A percentile compares a stretch with the other conserved stretches of the same genome.
Evolutionary conservation across 1,139 yeast species (phyloP).

Genomic region (Hemisphaericaspora subhashii): DNA sequence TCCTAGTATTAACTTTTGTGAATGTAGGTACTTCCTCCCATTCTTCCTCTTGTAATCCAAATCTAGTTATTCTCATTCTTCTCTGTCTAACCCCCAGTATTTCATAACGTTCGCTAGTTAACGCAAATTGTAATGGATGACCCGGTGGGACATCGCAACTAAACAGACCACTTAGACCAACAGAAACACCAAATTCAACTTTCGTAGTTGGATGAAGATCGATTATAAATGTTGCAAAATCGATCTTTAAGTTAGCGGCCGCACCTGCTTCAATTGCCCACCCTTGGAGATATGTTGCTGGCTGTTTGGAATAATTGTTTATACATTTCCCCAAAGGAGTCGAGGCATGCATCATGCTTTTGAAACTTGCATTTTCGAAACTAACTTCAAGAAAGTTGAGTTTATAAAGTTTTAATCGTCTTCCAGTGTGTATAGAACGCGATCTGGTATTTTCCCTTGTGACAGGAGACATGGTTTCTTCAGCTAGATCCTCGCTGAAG

Average conservation of each 20-base stretch:
- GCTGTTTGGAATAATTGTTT: slow-evolving; percentile 11
- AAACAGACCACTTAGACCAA: slow-evolving; percentile 20
- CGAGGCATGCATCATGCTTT: background rate
- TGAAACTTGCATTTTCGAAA: slow-evolving; percentile 2
- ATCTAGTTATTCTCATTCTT: slow-evolving; percentile 13
- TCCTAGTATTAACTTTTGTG: slow-evolving; percentile 14
- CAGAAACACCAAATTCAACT: slow-evolving; percentile 13
- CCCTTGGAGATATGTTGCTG: slow-evolving; percentile 23
- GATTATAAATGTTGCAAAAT: slow-evolving; percentile 16
- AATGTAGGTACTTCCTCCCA: slow-evolving; percentile 19
- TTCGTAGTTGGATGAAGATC: slow-evolving; percentile 18
- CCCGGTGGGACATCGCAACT: slow-evolving; percentile 23
- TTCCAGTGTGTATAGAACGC: background rate
- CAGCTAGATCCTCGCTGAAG: slow-evolving; percentile 7
- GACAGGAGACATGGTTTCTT: slow-evolving; percentile 2
- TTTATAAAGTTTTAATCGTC: background rate
- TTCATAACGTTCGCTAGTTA: slow-evolving; percentile 16
- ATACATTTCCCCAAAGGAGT: slow-evolving; percentile 12
- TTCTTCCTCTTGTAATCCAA: slow-evolving; percentile 16
- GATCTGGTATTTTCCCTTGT: background rate
- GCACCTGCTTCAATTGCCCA: slow-evolving; percentile 22
- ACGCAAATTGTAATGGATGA: slow-evolving; percentile 24
- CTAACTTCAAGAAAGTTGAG: slow-evolving; percentile 5
- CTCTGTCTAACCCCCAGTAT: slow-evolving; percentile 19
- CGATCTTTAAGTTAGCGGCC: slow-evolving; percentile 17